Evolutionary conservation across 2,329 filamentous ascomycete genomes (phyloP), one percentile per base, ranked within the genome.

Genomic region (Aureobasidium melanogenum): DNA sequence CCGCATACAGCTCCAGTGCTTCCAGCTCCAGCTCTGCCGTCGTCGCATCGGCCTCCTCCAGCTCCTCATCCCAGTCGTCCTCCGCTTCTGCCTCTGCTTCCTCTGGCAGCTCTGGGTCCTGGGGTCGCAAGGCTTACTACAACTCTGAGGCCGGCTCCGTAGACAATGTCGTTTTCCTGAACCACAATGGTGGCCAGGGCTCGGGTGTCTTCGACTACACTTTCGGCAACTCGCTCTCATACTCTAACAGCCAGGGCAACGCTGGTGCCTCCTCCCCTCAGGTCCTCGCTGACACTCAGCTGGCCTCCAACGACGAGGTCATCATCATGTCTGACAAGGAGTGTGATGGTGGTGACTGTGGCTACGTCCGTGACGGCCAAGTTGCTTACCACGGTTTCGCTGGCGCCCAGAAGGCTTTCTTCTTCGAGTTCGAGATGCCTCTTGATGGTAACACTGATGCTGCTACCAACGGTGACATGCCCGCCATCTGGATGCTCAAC

Each of bases 401-500:
- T 41, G 88, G 88, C 54, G 78, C 81, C 32, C 82, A 84, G 68
- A 91, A 90, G 76, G 79, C 87, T 59, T 91, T 92, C 76, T 79
- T 91, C 64, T 81, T 88, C 67, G 82, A 89, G 67, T 88, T 91
- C 72, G 77, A 78, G 60, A 92, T 92, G 88, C 88, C 88, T 9
- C 69, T 80, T 51, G 82, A 82, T 62, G 81, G 80, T 63, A 70
- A 77, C 57, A 74, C 71, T n/a, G 77, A 76, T 61, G 77, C 77
- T 67, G 65, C 67, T 28, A 64, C 60, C 62, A 67, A 66, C 43
- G 72, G 72, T 64, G 73, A 76, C 62, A 88, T 88, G 81, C 88
- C 88, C 9, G 85, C 88, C 44, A 81, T 87, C 72, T 92, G 89
- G 89, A 77, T 87, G 54, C 82, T 92, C 63, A 92, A 92, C 74